Evolutionary conservation across 1,139 yeast genomes (phyloP), one percentile per base, ranked within the genome.

Genomic region (Saccharomyces hybrid): DNA sequence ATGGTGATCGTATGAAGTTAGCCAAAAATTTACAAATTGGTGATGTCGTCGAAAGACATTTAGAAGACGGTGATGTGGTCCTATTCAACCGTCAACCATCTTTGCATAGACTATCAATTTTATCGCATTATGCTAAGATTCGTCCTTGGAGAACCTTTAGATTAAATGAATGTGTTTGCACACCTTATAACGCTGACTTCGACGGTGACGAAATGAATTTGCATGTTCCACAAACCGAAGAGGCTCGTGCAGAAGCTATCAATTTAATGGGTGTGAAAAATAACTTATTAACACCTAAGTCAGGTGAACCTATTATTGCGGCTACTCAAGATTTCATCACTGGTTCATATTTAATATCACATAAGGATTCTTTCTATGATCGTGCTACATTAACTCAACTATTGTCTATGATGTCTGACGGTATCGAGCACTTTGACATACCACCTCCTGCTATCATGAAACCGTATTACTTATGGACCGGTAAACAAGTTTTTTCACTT

Each of bases 201-300:
- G 99, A 95, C 72, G 99, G 99, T 71, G 99, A 95, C 73, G 99
- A 95, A 73, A 95, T 95, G 99, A 95, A 95, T 71, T 77, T 95
- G 68, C 99, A 95, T 68, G 99, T 95, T 48, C 99, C 99, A 2
- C 99, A 95, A 73, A 93, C 99, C 0, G 99, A 95, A 72, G 99
- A 95, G 72, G 99, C 99, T 1, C 78, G 99, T 62, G 96, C 99
- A 0, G 99, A 95, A 72, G 99, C 99, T 14, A 89, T 93, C 71
- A 88, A 88, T 65, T 78, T 95, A 64, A 95, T 95, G 99, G 99
- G 99, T 52, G 99, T 95, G 48, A 95, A 95, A 66, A 87, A 91
- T 67, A 95, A 95, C 68, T 76, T 95, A 59, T 79, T 93, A 61
- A 93, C 99, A 0, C 99, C 99, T 8, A 89, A 91, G 68, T 88